Evolutionary conservation across 306 rosid species (phyloP).

Genomic region (Malus sylvestris): DNA sequence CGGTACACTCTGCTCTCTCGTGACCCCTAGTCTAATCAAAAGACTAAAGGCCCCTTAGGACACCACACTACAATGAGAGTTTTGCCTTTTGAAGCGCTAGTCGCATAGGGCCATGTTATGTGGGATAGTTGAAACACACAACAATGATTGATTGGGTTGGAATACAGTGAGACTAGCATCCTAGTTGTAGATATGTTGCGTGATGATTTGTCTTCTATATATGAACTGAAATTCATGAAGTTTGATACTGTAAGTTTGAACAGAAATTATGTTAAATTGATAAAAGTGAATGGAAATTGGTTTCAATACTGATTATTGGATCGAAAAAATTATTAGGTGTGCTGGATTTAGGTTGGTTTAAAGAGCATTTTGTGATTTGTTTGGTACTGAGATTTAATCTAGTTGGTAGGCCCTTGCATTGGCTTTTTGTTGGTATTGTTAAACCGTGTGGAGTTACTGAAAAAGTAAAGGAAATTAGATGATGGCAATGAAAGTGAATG

Average conservation of each 20-base stretch:
- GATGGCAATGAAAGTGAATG: conserved; percentile 35
- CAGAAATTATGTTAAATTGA: background rate
- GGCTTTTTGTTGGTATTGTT: background rate
- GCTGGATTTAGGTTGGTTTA: background rate
- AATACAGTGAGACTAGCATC: too few species aligned
- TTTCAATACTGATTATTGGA: background rate
- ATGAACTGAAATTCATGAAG: background rate
- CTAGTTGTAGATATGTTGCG: too few species aligned
- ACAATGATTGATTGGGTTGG: too few species aligned
- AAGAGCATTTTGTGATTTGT: background rate
- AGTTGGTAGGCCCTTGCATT: background rate
- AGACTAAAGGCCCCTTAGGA: too few species aligned
- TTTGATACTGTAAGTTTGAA: background rate
- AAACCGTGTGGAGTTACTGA: background rate
- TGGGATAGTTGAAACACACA: too few species aligned
- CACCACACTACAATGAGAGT: too few species aligned
- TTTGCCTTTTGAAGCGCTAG: too few species aligned
- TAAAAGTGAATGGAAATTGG: background rate
- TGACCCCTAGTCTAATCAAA: too few species aligned
- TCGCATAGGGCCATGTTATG: too few species aligned
- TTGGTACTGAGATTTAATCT: background rate
- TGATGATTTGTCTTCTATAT: background rate
- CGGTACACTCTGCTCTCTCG: too few species aligned
- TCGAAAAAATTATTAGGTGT: background rate
- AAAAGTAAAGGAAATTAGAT: conserved; percentile 1